A percentile compares a stretch with the other conserved stretches of the same genome.
phyloP scores from a whole-genome alignment of 768 basidiomycete genomes.

The Nidula microcarpa region DNA sequence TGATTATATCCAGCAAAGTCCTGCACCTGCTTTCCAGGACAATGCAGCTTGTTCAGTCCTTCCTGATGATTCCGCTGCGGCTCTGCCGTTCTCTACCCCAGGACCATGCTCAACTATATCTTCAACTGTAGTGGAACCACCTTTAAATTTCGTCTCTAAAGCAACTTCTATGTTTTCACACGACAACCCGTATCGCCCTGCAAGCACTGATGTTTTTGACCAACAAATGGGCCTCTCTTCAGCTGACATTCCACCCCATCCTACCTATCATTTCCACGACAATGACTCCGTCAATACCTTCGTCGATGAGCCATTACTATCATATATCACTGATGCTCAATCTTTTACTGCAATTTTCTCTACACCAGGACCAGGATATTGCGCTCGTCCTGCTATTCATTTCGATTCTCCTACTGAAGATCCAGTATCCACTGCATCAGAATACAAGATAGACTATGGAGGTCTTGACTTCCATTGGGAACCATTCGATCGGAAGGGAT shows the following conservation, averaged over 20 bases:
- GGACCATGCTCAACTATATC: constrained; percentile 21
- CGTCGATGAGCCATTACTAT: too few relatives aligned
- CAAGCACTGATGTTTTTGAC: too few relatives aligned
- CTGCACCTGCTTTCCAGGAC: too few relatives aligned
- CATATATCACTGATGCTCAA: constrained; percentile 5
- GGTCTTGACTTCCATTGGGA: constrained; percentile 55
- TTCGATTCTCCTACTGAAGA: constrained; percentile 53
- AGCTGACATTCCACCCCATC: too few relatives aligned
- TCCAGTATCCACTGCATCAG: constrained; percentile 30
- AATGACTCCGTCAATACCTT: too few relatives aligned
- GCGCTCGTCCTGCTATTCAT: constrained; percentile 32
- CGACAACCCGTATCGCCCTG: too few relatives aligned
- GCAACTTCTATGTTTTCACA: too few relatives aligned
- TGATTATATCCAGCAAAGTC: too few relatives aligned
- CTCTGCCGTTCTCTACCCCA: constrained; percentile 22
- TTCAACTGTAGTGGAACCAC: constrained; percentile 1
- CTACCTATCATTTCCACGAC: too few relatives aligned
- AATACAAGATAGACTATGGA: constrained; percentile 33
- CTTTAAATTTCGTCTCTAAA: too few relatives aligned
- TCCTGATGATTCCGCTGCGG: background rate
- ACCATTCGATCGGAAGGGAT: constrained; percentile 40
- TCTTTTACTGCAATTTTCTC: constrained; percentile 25
- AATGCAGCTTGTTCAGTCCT: too few relatives aligned
- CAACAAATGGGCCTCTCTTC: too few relatives aligned
- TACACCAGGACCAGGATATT: constrained; percentile 47